Percentiles rank a stretch among this genome's conserved stretches.
Conservation (phyloP, 2,329 filamentous ascomycete genomes). For the Pseudogymnoascus sp. region DNA sequence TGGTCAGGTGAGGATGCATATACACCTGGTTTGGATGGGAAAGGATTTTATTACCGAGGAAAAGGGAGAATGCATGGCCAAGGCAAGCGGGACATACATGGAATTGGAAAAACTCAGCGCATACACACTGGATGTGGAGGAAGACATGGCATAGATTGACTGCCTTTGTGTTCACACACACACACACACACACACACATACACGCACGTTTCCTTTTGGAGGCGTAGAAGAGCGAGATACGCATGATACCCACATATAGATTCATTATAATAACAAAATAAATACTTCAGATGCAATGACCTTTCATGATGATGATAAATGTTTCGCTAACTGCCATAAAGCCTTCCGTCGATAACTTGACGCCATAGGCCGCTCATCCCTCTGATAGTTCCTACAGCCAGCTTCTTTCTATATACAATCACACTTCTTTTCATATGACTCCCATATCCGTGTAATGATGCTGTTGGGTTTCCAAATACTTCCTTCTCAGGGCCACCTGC, state of each 20-base stretch:
- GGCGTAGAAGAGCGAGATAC: conserved; percentile 6
- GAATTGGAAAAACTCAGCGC: not conserved
- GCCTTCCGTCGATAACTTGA: not conserved
- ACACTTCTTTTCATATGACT: not conserved
- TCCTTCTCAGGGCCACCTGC: not conserved
- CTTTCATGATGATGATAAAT: not conserved
- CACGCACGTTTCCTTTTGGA: conserved; percentile 2
- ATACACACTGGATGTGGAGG: conserved; percentile 2
- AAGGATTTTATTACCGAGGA: not conserved
- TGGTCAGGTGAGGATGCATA: conserved; percentile 1
- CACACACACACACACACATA: not conserved
- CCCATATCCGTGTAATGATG: not conserved
- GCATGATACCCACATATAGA: conserved; percentile 9
- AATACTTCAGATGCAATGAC: not conserved
- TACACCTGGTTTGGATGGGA: not conserved
- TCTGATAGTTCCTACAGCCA: not conserved
- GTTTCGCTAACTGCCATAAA: not conserved
- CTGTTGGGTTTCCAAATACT: not conserved
- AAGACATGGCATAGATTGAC: not conserved
- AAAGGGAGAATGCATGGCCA: not conserved
- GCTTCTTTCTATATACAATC: conserved; percentile 3
- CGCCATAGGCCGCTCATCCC: not conserved
- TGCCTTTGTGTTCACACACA: conserved; percentile 6
- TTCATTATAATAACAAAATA: not conserved
- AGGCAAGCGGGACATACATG: not conserved